A percentile compares a stretch with the other conserved stretches of the same genome.
Evolutionary conservation across 192 early-diverging fungal species (phyloP).

Genomic region (Chytriomyces confervae): DNA sequence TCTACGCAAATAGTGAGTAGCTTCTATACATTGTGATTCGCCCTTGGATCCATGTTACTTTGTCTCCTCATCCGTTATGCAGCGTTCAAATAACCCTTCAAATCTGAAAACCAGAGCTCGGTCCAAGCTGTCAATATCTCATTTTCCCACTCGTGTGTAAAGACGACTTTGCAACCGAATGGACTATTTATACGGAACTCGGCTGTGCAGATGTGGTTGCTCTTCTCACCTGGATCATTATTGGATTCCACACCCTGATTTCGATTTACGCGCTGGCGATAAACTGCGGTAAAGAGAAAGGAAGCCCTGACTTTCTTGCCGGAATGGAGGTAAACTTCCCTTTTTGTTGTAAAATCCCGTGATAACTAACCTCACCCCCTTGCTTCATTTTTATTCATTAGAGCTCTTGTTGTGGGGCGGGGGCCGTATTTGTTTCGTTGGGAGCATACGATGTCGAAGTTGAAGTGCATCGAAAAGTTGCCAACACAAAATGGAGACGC

Average conservation of each 20-base stretch:
- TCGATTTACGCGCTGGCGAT: slow-evolving; percentile 42
- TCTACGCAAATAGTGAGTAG: background rate
- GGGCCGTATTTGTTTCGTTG: slow-evolving; percentile 49
- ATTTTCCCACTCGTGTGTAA: slow-evolving; percentile 54
- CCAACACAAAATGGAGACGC: slow-evolving; percentile 40
- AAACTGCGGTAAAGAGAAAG: slow-evolving; percentile 38
- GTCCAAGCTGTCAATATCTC: slow-evolving; percentile 35
- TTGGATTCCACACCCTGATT: slow-evolving; percentile 51
- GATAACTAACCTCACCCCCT: background rate
- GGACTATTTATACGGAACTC: slow-evolving; percentile 49
- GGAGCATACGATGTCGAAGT: slow-evolving; percentile 49
- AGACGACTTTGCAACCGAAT: slow-evolving; percentile 52
- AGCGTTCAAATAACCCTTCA: too few species aligned
- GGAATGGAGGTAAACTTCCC: slow-evolving; percentile 47
- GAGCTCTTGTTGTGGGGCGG: slow-evolving; percentile 55
- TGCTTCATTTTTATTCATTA: too few species aligned
- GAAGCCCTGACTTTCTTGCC: slow-evolving; percentile 46
- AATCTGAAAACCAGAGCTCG: slow-evolving; percentile 1
- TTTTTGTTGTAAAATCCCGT: background rate
- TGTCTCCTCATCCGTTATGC: too few species aligned
- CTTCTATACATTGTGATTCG: background rate
- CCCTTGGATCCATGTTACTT: too few species aligned
- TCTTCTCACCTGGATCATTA: slow-evolving; percentile 50
- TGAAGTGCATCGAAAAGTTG: slow-evolving; percentile 29
- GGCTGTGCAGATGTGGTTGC: slow-evolving; percentile 51